Evolutionary conservation across 805 yeast genomes (phyloP).

Genomic region (Cyberlindnera euphorbiiphila): DNA sequence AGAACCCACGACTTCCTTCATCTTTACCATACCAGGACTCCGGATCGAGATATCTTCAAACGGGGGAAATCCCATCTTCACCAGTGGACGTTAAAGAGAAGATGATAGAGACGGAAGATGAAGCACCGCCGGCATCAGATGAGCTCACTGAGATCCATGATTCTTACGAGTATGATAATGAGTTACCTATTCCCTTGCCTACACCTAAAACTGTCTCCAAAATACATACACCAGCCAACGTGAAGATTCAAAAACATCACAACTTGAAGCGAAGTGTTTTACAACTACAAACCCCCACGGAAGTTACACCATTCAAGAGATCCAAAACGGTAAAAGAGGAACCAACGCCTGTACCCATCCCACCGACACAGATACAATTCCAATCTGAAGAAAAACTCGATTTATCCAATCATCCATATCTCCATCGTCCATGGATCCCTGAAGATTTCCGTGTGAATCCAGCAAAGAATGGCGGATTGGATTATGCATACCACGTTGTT

Average conservation of each 20-base stretch:
- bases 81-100: constrained; percentile 13
- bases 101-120: neutral
- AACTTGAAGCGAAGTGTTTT: constrained; percentile 1
- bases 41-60: constrained; percentile 2
- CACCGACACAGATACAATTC: neutral
- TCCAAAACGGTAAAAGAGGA: constrained; percentile 4
- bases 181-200: constrained; percentile 3
- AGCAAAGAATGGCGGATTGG: constrained; percentile 24
- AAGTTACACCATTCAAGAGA: constrained; percentile 18
- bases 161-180: constrained; percentile 15
- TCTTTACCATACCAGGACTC: constrained; percentile 12
- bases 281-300: constrained; percentile 19
- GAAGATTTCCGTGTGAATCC: constrained; percentile 38
- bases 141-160: constrained; percentile 12
- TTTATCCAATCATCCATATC: constrained; percentile 17
- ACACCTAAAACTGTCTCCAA: constrained; percentile 12
- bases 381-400: constrained; percentile 6
- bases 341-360: constrained; percentile 1
- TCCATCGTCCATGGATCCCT: constrained; percentile 33
- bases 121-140: neutral
- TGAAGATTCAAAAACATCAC: neutral
- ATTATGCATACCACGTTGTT: constrained; percentile 33
- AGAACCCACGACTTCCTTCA: constrained; percentile 12
- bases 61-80: constrained; percentile 3
- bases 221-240: constrained; percentile 14